These are phyloP conservation scores for Leccinum barrowsii DNA, from an alignment of 768 basidiomycete genomes.

Conservation along the genomic window DNA sequence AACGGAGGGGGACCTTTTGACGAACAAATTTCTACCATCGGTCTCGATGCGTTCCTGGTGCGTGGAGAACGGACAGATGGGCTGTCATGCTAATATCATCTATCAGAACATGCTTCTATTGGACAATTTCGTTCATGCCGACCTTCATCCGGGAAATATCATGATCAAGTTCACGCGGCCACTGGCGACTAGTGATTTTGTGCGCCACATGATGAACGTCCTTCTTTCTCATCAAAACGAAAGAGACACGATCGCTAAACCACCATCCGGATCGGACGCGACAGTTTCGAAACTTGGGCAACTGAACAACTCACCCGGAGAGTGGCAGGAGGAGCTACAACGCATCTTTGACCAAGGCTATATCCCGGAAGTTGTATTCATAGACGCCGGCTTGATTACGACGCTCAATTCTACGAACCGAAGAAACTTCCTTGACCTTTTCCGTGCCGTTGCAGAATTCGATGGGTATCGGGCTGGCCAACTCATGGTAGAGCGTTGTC, in stretches of 20 bases:
- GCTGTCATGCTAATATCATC: slow-evolving; percentile 1
- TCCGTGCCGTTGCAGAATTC: slow-evolving; percentile 92
- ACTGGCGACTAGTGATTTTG: slow-evolving; percentile 59
- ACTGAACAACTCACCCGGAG: slow-evolving; percentile 52
- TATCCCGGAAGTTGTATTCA: slow-evolving; percentile 91
- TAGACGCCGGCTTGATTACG: slow-evolving; percentile 94
- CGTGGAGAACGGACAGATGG: slow-evolving; percentile 25
- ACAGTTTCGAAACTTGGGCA: slow-evolving; percentile 70
- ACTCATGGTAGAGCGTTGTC: slow-evolving; percentile 94
- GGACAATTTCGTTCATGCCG: slow-evolving; percentile 96
- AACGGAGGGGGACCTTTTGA: slow-evolving; percentile 94
- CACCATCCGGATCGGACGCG: slow-evolving; percentile 44
- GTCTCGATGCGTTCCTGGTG: slow-evolving; percentile 93
- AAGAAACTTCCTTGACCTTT: slow-evolving; percentile 93
- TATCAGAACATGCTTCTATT: slow-evolving; percentile 92
- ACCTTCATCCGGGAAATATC: slow-evolving; percentile 92
- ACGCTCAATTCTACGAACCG: slow-evolving; percentile 80
- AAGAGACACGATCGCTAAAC: slow-evolving; percentile 19
- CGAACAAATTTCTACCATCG: slow-evolving; percentile 83
- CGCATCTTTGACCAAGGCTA: slow-evolving; percentile 67
- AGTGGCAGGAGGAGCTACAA: slow-evolving; percentile 71
- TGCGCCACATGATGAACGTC: slow-evolving; percentile 56
- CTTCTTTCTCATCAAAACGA: slow-evolving; percentile 43
- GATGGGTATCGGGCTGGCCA: slow-evolving; percentile 95
- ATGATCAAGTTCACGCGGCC: slow-evolving; percentile 97